A percentile compares a stretch with the other conserved stretches of the same genome.
Evolutionary conservation across 345 rosid species (phyloP).

Genomic region (Citrus maxima): DNA sequence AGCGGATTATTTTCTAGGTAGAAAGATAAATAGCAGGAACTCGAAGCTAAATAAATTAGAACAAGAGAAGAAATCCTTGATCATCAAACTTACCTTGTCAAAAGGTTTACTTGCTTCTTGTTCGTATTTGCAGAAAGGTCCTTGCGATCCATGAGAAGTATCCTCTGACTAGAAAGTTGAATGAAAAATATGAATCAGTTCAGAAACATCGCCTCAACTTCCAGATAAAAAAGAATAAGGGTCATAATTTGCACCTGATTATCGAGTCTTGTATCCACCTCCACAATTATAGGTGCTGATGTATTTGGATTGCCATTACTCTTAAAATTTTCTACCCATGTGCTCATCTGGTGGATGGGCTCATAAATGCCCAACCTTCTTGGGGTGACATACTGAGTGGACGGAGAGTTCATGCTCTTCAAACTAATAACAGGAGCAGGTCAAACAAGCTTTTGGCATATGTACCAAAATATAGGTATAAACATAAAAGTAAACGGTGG

Average conservation of each 20-base stretch:
- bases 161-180: conserved; percentile 70
- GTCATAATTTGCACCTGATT: conserved; percentile 50
- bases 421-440: conserved; percentile 24
- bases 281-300: conserved; percentile 44
- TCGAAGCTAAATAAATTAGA: not conserved
- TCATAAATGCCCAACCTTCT: conserved; percentile 76
- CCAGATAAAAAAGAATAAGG: conserved; percentile 10
- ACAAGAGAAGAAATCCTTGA: not conserved
- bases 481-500: not conserved
- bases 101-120: conserved; percentile 74
- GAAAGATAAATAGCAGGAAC: not conserved
- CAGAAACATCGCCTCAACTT: not conserved
- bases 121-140: conserved; percentile 58
- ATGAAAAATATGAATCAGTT: conserved; percentile 18
- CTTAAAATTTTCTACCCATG: conserved; percentile 82
- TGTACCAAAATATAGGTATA: not conserved
- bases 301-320: conserved; percentile 43
- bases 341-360: conserved; percentile 62
- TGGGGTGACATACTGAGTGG: conserved; percentile 68
- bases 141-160: conserved; percentile 63
- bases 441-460: conserved; percentile 21
- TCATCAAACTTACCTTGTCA: conserved; percentile 51
- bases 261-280: conserved; percentile 52
- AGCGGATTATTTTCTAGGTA: not conserved
- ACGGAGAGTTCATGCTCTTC: conserved; percentile 69